These are phyloP conservation scores for Diaporthe sp. DNA, from an alignment of 2,329 filamentous ascomycete species.

Conservation along the genomic window DNA sequence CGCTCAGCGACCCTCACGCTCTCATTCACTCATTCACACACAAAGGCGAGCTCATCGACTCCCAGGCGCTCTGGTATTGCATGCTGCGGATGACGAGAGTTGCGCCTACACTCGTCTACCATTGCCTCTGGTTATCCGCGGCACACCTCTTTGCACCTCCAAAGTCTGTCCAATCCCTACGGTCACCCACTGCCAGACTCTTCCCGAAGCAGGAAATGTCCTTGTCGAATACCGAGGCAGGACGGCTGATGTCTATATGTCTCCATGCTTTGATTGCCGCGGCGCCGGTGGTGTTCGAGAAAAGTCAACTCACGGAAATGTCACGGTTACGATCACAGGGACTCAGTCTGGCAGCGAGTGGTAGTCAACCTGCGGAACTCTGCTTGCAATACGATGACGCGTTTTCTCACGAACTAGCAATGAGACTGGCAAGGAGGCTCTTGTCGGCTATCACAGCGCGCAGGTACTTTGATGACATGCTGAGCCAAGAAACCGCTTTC, in stretches of 20 bases:
- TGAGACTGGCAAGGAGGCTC: conserved; percentile 70
- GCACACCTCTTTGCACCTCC: conserved; percentile 71
- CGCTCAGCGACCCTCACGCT: conserved; percentile 69
- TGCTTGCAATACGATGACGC: conserved; percentile 74
- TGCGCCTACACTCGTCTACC: conserved; percentile 70
- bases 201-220: conserved; percentile 52
- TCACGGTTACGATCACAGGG: conserved; percentile 71
- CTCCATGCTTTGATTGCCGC: conserved; percentile 73
- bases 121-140: conserved; percentile 75
- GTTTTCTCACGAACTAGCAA: conserved; percentile 71
- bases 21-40: conserved; percentile 70
- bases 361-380: conserved; percentile 61
- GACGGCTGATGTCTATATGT: conserved; percentile 70
- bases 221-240: conserved; percentile 64
- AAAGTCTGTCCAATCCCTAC: conserved; percentile 56
- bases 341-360: conserved; percentile 61
- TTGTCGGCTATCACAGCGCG: conserved; percentile 69
- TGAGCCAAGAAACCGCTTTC: conserved; percentile 52
- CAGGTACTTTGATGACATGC: conserved; percentile 63
- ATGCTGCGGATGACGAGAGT: conserved; percentile 71
- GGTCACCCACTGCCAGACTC: conserved; percentile 54
- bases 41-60: conserved; percentile 68
- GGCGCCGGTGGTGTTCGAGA: conserved; percentile 64
- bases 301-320: conserved; percentile 67
- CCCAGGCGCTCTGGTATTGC: conserved; percentile 73